Evolutionary conservation across 495 filamentous ascomycete species (phyloP), one percentile per base, ranked within the genome.

Genomic region (Penicillium crystallinum): DNA sequence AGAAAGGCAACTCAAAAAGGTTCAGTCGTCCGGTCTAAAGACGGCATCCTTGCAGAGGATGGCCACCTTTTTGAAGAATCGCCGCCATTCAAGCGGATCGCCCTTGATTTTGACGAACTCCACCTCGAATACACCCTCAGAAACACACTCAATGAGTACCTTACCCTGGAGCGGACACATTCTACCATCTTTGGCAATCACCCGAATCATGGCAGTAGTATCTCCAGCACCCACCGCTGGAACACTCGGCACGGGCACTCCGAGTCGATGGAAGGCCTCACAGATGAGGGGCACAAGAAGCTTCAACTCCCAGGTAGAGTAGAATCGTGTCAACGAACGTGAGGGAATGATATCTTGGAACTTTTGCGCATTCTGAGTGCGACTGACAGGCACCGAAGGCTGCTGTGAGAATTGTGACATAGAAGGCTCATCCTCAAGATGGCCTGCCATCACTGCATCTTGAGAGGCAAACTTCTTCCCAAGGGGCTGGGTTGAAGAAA

Each of bases 71-170:
- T 97, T 99, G 77, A 99, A 99, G 64, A 99, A 92, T 44, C 93
- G 78, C 49, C 93, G 79, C 93, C 93, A 99, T 77, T 97, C 93
- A 27, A 99, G 68, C 10, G 95, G 95, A 76, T 99, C 93, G 11
- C 95, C 93, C 71, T 95, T 95, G 34, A 85, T 80, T 70, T 99
- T 99, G 55, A 95, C 79, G 67, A 99, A 97, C 50, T 89, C 77
- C 10, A 96, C 87, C 70, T 97, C 90, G 39, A 92, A 75, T 47
- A 96, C 61, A 11, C 69, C 72, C 49, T 77, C 81, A 3, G 74
- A 70, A 44, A 89, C 80, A 64, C 76, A 81, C 62, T 95, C 89
- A 19, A 97, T 80, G 12, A 91, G 67, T 33, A 97, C 83, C 57
- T 90, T 88, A 11, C 95, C 93, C 57, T 86, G 88, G 49, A 98